Evolutionary conservation across 192 early-diverging fungal species (phyloP), one percentile per base, ranked within the genome.

Genomic region (Borealophlyctis nickersoniae): DNA sequence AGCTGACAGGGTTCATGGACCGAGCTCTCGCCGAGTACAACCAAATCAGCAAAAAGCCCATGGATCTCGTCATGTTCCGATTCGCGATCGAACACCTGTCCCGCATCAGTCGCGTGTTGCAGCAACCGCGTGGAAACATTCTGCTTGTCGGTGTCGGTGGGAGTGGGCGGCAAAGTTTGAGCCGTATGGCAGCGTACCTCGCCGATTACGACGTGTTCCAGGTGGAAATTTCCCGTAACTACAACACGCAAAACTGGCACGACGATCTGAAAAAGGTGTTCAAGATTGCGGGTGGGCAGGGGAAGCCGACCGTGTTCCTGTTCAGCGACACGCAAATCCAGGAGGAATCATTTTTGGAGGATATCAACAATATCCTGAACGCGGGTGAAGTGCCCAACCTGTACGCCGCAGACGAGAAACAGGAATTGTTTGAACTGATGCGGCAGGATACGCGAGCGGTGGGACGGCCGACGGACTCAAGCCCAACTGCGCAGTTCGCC

Each of bases 321-420:
- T 85, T 85, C 60, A 80, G 77, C 35, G 83, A 85, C 65, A 81
- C 81, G 1, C 83, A 85, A 65, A 84, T 85, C 65, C 83, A 85
- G 54, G 65, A 85, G 50, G 83, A 85, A 62, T 67, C 81, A 0
- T 85, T 85, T 49, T 62, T 85, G 56, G 83, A 85, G 61, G 83
- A 85, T 49, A 85, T 85, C 27, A 85, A 80, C 71, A 85, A 85
- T 65, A 74, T 85, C 63, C 58, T 85, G 2, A 85, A 85, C 60
- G 69, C 83, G 26, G 83, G 83, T 16, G 83, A 85, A 56, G 81
- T 85, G 3, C 83, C 83, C 2, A 85, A 83, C 65, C 63, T 85
- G 24, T 85, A 75, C 58, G 72, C 83, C 1, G 29, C 71, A 4
- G 83, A 85, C 55, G 83, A 85, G 59, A 85, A 84, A 54, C 76